Evolutionary conservation across 2,329 filamentous ascomycete species (phyloP).

Genomic region (Calonectria naviculata): DNA sequence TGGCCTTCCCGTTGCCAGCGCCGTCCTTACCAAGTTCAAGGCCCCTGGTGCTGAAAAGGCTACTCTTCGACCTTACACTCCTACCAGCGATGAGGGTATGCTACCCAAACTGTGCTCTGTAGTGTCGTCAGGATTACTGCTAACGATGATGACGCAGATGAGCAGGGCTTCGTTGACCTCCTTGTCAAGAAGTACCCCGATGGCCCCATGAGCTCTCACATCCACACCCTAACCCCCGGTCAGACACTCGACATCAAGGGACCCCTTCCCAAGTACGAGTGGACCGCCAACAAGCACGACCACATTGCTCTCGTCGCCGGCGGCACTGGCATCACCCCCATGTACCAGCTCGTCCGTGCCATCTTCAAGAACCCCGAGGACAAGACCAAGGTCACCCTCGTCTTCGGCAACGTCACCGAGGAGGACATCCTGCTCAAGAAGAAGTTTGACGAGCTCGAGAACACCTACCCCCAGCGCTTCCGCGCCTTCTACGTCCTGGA

Average conservation of each 20-base stretch:
- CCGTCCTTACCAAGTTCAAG: slow-evolving; percentile 92
- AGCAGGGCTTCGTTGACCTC: slow-evolving; percentile 85
- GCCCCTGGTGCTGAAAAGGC: slow-evolving; percentile 85
- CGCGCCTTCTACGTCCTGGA: slow-evolving; percentile 94
- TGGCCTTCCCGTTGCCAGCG: slow-evolving; percentile 85
- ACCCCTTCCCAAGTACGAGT: slow-evolving; percentile 92
- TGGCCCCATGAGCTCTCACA: slow-evolving; percentile 90
- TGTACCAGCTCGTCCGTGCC: slow-evolving; percentile 92
- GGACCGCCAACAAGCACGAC: slow-evolving; percentile 91
- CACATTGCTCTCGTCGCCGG: slow-evolving; percentile 92
- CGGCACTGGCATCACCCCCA: slow-evolving; percentile 96
- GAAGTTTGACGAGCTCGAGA: slow-evolving; percentile 88
- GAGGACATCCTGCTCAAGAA: slow-evolving; percentile 92
- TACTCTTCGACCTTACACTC: slow-evolving; percentile 92
- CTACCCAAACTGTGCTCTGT: not conserved
- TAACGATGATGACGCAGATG: slow-evolving; percentile 59
- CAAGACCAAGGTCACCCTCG: slow-evolving; percentile 96
- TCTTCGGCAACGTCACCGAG: slow-evolving; percentile 91
- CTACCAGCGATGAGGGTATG: slow-evolving; percentile 85
- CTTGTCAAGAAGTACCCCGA: slow-evolving; percentile 91
- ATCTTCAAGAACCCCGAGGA: slow-evolving; percentile 98
- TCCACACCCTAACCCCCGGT: slow-evolving; percentile 85
- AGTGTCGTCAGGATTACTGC: not conserved
- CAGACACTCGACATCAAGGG: slow-evolving; percentile 93
- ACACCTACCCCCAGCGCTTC: slow-evolving; percentile 95